Evolutionary conservation across 805 yeast genomes (phyloP), one percentile per base, ranked within the genome.

Genomic region (Candida sanyiensis): DNA sequence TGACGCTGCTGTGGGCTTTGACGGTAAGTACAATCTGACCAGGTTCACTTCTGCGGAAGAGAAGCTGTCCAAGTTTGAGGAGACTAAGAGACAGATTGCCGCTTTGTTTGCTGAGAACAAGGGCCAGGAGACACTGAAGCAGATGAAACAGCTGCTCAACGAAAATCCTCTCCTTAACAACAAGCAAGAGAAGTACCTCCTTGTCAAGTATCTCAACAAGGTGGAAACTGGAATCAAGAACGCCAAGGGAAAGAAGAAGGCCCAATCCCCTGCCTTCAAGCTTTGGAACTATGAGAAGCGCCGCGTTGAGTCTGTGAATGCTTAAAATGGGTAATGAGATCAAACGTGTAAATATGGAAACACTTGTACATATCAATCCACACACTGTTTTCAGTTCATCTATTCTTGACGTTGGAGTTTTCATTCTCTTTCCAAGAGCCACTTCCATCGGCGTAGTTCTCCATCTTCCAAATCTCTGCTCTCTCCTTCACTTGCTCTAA

Each of bases 281-380:
- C 71, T 79, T 41, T 85, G 80, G 72, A 79, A 85, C 56, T 73
- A 77, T 39, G 68, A 62, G 17, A 67, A 67, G 33, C 66, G 75
- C 47, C 65, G 59, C 42, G 66, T 80, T 27, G 78, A 75, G 44
- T 62, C 68, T 6, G 63, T 80, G 42, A 67, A 72, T 39, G 74
- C 21, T 13, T 29, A 29, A 6, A 18, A 22, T 17, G 12, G n/a
- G n/a, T n/a, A n/a, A n/a, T n/a, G n/a, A n/a, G n/a, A n/a, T n/a
- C n/a, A n/a, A n/a, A n/a, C n/a, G 30, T 27, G 10, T 7, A 4
- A 28, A 9, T 6, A 17, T 16, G 15, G 4, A 4, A 10, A 17
- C 21, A 27, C 15, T 21, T 21, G 10, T 11, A 15, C 26, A 25
- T 13, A 37, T 28, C 28, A 21, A 30, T 21, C 21, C 28, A 35